A percentile compares a stretch with the other conserved stretches of the same genome.
Evolutionary conservation across 1,139 yeast species (phyloP).

Genomic region (Geotrichum macrosporum): DNA sequence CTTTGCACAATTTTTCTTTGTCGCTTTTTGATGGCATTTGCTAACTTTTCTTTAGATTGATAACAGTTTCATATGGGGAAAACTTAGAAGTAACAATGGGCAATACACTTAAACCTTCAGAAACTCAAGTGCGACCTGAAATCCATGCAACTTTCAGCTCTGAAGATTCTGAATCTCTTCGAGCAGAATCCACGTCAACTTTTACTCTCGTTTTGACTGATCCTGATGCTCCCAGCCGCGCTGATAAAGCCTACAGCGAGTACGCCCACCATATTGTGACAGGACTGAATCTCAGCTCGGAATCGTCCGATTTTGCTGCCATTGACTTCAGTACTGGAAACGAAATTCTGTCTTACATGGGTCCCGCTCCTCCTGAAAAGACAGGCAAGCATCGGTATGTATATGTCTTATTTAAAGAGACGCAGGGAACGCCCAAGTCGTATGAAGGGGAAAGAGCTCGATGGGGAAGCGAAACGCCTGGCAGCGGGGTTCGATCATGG

Average conservation of each 20-base stretch:
- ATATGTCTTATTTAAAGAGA: slow-evolving; percentile 66
- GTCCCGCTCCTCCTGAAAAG: slow-evolving; percentile 81
- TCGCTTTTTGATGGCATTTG: too few relatives aligned
- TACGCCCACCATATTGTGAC: slow-evolving; percentile 72
- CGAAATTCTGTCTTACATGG: slow-evolving; percentile 50
- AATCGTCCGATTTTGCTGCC: slow-evolving; percentile 37
- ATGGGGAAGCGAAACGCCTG: slow-evolving; percentile 82
- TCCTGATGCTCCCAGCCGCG: slow-evolving; percentile 87
- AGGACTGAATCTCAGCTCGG: slow-evolving; percentile 50
- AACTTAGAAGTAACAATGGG: slow-evolving; percentile 73
- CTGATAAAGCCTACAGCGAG: slow-evolving; percentile 85
- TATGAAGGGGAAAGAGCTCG: slow-evolving; percentile 61
- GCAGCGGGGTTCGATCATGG: slow-evolving; percentile 75
- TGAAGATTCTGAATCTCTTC: slow-evolving; percentile 23
- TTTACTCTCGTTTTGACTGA: slow-evolving; percentile 79
- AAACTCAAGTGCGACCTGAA: slow-evolving; percentile 61
- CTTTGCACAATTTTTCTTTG: too few relatives aligned
- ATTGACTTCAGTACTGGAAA: slow-evolving; percentile 34
- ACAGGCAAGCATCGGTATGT: slow-evolving; percentile 84
- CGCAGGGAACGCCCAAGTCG: slow-evolving; percentile 32
- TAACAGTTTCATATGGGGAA: slow-evolving; percentile 47
- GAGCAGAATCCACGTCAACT: slow-evolving; percentile 41
- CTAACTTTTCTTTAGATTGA: slow-evolving; percentile 31
- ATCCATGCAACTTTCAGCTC: slow-evolving; percentile 64
- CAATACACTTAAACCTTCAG: slow-evolving; percentile 59